Conservation (phyloP, 192 early-diverging fungal species). For the Umbelopsis sp. region DNA sequence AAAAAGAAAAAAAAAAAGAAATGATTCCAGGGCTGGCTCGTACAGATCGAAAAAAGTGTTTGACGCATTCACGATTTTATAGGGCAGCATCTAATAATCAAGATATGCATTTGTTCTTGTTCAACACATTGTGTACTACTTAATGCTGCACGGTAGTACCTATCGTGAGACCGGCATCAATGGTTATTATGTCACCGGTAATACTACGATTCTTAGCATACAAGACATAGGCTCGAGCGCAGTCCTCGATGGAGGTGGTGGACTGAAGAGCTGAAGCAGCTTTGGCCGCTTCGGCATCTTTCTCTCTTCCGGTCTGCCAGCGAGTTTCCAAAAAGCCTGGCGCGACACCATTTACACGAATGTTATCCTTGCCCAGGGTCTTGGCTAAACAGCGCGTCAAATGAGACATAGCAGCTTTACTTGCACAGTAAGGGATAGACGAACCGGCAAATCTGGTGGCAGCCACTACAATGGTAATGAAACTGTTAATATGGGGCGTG, state of each 20-base stretch:
- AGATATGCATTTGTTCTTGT: not conserved
- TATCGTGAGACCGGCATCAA: constrained; percentile 24
- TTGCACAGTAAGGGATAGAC: constrained; percentile 21
- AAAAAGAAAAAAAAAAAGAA: too few relatives aligned
- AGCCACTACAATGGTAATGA: not conserved
- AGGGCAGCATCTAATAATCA: too few relatives aligned
- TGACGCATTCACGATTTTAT: not conserved
- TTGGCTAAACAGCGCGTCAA: constrained; percentile 19
- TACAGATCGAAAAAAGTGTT: not conserved
- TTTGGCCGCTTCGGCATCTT: not conserved
- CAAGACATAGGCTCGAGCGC: constrained; percentile 19
- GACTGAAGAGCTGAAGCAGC: constrained; percentile 4
- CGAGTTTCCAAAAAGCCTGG: constrained; percentile 27
- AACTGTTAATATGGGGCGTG: not conserved
- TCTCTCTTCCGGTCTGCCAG: constrained; percentile 9
- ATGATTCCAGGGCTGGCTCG: not conserved
- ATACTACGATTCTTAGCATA: constrained; percentile 21
- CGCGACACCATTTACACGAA: constrained; percentile 26
- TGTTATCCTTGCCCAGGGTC: constrained; percentile 7
- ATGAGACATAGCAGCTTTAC: constrained; percentile 26
- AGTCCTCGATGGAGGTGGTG: constrained; percentile 23
- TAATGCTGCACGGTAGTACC: not conserved
- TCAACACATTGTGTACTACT: not conserved
- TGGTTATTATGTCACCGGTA: constrained; percentile 25
- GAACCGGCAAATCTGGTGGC: constrained; percentile 8